Evolutionary conservation across 2,329 filamentous ascomycete genomes (phyloP), one percentile per base, ranked within the genome.

Genomic region (Cladosporium sp.): DNA sequence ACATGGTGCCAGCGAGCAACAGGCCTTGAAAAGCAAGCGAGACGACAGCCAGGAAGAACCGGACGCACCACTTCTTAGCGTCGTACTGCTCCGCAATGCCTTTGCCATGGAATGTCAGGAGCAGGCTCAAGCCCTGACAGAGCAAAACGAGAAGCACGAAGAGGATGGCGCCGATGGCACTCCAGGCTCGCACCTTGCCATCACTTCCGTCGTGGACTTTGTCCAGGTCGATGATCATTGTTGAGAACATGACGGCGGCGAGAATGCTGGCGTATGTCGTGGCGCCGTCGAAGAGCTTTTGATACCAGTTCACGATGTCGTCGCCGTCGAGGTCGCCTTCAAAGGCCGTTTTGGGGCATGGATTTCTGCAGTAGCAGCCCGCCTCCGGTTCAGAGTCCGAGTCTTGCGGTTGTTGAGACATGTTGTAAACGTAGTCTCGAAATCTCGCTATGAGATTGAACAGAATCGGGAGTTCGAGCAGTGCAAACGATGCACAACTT

Each of bases 191-290:
- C 1, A 51, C 42, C n/a, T 44, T 6, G 9, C 14, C 9, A 10
- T 16, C n/a, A 8, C 34, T 35, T 8, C 31, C 48, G 40, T 28
- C 7, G 1, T n/a, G 42, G 32, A 11, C 14, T 11, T 13, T 18
- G 31, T 44, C 31, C 14, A 38, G 28, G 32, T 51, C 48, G 2
- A 43, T 40, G 13, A 51, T 11, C 48, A 51, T 51, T 1, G 48
- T 32, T 6, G 48, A 51, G 32, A 51, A 51, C 40, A 43, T 43
- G n/a, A 51, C 40, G n/a, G 48, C 32, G 6, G 48, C 40, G 3
- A 51, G 32, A 7, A 51, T 51, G 38, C 40, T 51, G 2, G 48
- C 40, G 18, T 35, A 51, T 5, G 40, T 44, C 7, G 48, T 44
- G 9, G 48, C 32, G 19, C 31, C 31, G 13, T 42, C 18, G 32